Evolutionary conservation across 495 filamentous ascomycete genomes (phyloP).

Genomic region (Daldinia vernicosa): DNA sequence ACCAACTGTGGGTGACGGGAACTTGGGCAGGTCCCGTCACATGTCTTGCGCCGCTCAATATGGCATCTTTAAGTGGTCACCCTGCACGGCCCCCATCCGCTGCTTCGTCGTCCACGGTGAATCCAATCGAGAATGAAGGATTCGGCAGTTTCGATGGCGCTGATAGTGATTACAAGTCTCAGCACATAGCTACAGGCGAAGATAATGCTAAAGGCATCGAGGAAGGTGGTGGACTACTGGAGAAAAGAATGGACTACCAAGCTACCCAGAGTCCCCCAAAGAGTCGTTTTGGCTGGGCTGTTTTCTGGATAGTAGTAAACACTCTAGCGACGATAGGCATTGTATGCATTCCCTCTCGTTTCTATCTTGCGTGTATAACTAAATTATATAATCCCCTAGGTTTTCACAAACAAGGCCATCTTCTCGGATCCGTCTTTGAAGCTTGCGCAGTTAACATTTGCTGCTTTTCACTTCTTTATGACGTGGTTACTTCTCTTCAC

Average conservation of each 20-base stretch:
- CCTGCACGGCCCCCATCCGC: constrained; percentile 45
- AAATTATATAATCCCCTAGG: constrained; percentile 53
- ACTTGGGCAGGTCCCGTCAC: constrained; percentile 25
- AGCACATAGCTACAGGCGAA: constrained; percentile 41
- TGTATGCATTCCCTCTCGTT: constrained; percentile 49
- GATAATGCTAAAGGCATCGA: constrained; percentile 46
- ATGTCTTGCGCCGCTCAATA: constrained; percentile 25
- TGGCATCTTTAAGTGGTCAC: constrained; percentile 40
- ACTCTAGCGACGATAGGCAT: constrained; percentile 70
- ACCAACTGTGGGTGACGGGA: constrained; percentile 20
- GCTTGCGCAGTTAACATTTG: constrained; percentile 73
- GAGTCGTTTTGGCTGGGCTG: constrained; percentile 45
- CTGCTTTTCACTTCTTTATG: constrained; percentile 76
- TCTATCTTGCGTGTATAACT: constrained; percentile 22
- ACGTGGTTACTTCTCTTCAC: constrained; percentile 71
- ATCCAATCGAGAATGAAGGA: constrained; percentile 38
- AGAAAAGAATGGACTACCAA: constrained; percentile 40
- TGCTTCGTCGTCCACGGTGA: constrained; percentile 50
- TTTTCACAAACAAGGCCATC: constrained; percentile 81
- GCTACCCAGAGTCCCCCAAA: constrained; percentile 25
- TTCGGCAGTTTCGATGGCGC: constrained; percentile 33
- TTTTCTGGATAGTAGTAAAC: constrained; percentile 67
- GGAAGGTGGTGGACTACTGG: constrained; percentile 48
- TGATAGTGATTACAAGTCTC: constrained; percentile 40
- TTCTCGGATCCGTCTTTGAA: constrained; percentile 73